Evolutionary conservation across 495 filamentous ascomycete genomes (phyloP).

Genomic region (Pyrenula massariospora): DNA sequence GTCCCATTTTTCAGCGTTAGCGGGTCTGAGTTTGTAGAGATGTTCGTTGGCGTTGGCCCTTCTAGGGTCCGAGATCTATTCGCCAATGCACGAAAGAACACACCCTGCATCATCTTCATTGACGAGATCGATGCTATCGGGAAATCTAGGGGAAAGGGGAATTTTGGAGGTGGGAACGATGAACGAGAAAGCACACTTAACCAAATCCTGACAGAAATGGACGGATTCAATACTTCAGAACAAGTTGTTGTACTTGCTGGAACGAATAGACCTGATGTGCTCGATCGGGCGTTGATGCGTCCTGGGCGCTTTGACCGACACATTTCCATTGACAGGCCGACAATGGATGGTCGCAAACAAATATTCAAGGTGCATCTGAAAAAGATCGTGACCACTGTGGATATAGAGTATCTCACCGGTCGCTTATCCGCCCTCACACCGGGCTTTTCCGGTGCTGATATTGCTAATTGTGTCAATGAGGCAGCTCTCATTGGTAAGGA

Average conservation of each 20-base stretch:
- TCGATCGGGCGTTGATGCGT: conserved; percentile 92
- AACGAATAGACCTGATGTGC: conserved; percentile 87
- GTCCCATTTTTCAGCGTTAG: conserved; percentile 98
- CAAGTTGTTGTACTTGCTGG: conserved; percentile 97
- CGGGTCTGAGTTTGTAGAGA: conserved; percentile 97
- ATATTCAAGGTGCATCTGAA: conserved; percentile 89
- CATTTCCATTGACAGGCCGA: conserved; percentile 84
- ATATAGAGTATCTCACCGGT: conserved; percentile 76
- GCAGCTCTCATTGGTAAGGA: conserved; percentile 85
- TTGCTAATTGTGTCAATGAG: conserved; percentile 97
- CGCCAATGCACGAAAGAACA: conserved; percentile 85
- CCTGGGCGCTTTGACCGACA: conserved; percentile 95
- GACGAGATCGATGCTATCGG: conserved; percentile 99
- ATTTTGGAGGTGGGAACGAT: conserved; percentile 81
- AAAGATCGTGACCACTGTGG: conserved; percentile 85
- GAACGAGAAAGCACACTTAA: conserved; percentile 95
- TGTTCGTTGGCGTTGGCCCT: conserved; percentile 97
- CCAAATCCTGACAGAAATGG: conserved; percentile 98
- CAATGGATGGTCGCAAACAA: conserved; percentile 91
- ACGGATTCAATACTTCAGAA: conserved; percentile 95
- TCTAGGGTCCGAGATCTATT: conserved; percentile 93
- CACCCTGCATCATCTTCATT: conserved; percentile 98
- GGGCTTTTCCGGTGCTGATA: conserved; percentile 93
- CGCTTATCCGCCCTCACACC: conserved; percentile 85
- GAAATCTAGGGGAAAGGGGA: conserved; percentile 68